phyloP scores from a whole-genome alignment of 805 yeast species.

The Lachancea mirantina region DNA sequence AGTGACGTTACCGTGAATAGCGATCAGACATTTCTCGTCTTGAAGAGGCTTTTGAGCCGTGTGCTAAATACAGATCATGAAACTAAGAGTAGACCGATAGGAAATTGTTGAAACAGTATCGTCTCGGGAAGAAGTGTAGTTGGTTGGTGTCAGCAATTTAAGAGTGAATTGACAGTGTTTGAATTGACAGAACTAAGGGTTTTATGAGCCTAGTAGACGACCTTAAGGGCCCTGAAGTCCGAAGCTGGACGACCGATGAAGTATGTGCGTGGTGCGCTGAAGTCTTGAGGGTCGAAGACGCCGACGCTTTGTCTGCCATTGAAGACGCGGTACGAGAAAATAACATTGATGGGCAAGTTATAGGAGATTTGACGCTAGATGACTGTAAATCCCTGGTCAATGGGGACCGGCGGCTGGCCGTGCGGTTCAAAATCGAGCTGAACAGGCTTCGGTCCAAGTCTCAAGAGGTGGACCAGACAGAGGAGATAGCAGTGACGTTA shows the following conservation, averaged over 20 bases:
- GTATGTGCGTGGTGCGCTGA: constrained; percentile 22
- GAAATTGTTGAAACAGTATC: no score
- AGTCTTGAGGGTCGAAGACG: constrained; percentile 12
- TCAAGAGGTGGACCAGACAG: constrained; percentile 24
- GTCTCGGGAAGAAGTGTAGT: no score
- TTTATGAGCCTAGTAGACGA: background rate
- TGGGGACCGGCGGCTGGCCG: constrained; percentile 43
- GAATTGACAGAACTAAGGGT: no score
- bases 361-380: constrained; percentile 59
- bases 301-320: constrained; percentile 11
- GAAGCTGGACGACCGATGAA: constrained; percentile 22
- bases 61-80: no score
- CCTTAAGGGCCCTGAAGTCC: background rate
- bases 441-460: constrained; percentile 36
- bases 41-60: no score
- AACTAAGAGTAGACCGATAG: no score
- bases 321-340: constrained; percentile 15
- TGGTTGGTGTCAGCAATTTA: no score
- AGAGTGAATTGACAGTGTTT: no score
- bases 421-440: constrained; percentile 53
- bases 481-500: constrained; percentile 26
- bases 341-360: constrained; percentile 47
- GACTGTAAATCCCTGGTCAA: constrained; percentile 74
- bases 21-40: no score
- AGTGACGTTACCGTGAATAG: no score